A percentile compares a stretch with the other conserved stretches of the same genome.
Conservation (phyloP, 176 grass and related monocot genomes). For the Triticum urartu region DNA sequence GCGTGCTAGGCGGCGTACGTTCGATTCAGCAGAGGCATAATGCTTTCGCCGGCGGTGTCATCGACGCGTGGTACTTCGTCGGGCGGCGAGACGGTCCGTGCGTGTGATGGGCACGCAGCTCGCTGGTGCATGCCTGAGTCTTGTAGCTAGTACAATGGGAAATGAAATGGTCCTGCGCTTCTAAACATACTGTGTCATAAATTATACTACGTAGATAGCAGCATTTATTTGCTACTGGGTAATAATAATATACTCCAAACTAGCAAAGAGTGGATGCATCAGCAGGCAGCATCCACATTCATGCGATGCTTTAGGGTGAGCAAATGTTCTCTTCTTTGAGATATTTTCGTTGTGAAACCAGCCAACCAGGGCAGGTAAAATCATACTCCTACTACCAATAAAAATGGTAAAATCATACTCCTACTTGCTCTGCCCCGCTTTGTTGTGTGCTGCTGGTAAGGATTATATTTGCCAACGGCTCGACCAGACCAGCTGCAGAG, state of each 20-base stretch:
- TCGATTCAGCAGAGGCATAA: neutral
- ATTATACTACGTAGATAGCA: too few relatives aligned
- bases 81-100: neutral
- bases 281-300: too few relatives aligned
- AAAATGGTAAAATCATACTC: neutral
- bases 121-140: neutral
- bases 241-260: too few relatives aligned
- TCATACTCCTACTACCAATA: neutral
- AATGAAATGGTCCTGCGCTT: neutral
- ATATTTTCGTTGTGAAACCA: neutral
- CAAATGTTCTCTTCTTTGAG: neutral
- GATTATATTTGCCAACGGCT: neutral
- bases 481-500: neutral
- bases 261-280: too few relatives aligned
- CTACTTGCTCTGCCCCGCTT: neutral
- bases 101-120: neutral
- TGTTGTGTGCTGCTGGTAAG: neutral
- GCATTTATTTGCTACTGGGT: too few relatives aligned
- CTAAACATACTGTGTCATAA: neutral
- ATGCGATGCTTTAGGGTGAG: too few relatives aligned
- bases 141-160: neutral
- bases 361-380: neutral
- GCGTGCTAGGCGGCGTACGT: neutral
- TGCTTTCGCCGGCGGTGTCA: conserved; percentile 1
- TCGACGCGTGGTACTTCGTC: neutral